Evolutionary conservation across 2,329 filamentous ascomycete genomes (phyloP).

Genomic region (Fusarium sp.): DNA sequence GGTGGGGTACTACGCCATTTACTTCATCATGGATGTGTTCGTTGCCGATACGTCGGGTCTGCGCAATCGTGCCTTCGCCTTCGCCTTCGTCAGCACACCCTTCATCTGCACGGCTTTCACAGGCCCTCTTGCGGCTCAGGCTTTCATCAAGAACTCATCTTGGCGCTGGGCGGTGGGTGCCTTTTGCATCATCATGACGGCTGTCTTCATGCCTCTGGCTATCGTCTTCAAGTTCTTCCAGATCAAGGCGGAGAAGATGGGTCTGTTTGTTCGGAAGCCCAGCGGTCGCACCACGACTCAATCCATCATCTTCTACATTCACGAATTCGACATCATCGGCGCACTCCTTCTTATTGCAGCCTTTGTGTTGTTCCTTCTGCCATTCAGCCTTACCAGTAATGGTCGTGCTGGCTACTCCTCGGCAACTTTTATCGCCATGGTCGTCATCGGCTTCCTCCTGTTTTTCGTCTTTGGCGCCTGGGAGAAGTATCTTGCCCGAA

Average conservation of each 20-base stretch:
- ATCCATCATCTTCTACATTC: not conserved
- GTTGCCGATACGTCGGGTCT: slow-evolving; percentile 49
- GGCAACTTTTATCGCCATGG: slow-evolving; percentile 6
- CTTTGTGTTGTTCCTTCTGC: not conserved
- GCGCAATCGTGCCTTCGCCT: slow-evolving; percentile 48
- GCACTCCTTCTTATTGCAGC: not conserved
- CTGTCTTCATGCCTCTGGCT: slow-evolving; percentile 11
- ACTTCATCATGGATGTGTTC: slow-evolving; percentile 47
- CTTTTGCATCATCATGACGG: slow-evolving; percentile 25
- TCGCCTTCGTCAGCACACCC: slow-evolving; percentile 48
- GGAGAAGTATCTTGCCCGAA: slow-evolving; percentile 9
- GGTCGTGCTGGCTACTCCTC: not conserved
- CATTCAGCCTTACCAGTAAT: not conserved
- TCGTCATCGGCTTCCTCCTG: not conserved
- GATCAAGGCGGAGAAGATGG: slow-evolving; percentile 1
- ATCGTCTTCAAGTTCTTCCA: slow-evolving; percentile 15
- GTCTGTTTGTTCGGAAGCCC: slow-evolving; percentile 2
- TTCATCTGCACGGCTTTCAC: slow-evolving; percentile 53
- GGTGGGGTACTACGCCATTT: slow-evolving; percentile 56
- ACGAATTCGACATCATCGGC: not conserved
- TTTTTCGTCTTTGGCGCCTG: slow-evolving; percentile 1
- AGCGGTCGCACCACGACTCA: slow-evolving; percentile 51
- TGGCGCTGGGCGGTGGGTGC: slow-evolving; percentile 52
- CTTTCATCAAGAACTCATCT: slow-evolving; percentile 68
- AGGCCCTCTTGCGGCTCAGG: slow-evolving; percentile 53